Evolutionary conservation across 139 green algal genomes (phyloP).

Genomic region (Diplosphaera chodatii): DNA sequence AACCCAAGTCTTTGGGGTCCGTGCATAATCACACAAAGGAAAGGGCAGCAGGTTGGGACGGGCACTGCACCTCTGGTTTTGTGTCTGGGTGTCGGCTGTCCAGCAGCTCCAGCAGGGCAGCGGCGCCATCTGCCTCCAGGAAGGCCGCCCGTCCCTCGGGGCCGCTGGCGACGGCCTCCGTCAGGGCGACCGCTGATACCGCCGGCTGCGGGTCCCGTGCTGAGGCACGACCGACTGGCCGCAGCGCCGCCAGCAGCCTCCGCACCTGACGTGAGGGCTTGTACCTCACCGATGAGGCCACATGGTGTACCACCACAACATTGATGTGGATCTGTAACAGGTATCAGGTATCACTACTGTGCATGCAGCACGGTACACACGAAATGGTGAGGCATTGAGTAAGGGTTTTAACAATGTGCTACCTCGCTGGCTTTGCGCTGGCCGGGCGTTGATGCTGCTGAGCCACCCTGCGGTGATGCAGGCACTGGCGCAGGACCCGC

Average conservation of each 20-base stretch:
- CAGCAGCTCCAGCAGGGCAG: conserved; percentile 67
- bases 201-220: not conserved
- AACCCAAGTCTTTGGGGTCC: too few species aligned
- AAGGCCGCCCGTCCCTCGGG: conserved; percentile 39
- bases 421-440: not conserved
- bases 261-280: conserved; percentile 33
- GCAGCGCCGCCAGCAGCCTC: conserved; percentile 52
- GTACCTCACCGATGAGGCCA: too few species aligned
- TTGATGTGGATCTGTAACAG: too few species aligned
- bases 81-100: conserved; percentile 42
- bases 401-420: too few species aligned
- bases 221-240: not conserved
- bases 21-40: too few species aligned
- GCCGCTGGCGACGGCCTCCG: not conserved
- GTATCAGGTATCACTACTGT: too few species aligned
- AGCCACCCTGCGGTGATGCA: not conserved
- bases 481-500: not conserved
- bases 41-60: too few species aligned
- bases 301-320: too few species aligned
- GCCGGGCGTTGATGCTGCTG: too few species aligned
- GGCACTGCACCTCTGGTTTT: too few species aligned
- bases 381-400: too few species aligned
- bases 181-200: conserved; percentile 1
- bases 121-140: conserved; percentile 52
- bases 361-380: too few species aligned